Evolutionary conservation across 2,329 filamentous ascomycete species (phyloP).

Genomic region (Aotearoamyces nothofagi): DNA sequence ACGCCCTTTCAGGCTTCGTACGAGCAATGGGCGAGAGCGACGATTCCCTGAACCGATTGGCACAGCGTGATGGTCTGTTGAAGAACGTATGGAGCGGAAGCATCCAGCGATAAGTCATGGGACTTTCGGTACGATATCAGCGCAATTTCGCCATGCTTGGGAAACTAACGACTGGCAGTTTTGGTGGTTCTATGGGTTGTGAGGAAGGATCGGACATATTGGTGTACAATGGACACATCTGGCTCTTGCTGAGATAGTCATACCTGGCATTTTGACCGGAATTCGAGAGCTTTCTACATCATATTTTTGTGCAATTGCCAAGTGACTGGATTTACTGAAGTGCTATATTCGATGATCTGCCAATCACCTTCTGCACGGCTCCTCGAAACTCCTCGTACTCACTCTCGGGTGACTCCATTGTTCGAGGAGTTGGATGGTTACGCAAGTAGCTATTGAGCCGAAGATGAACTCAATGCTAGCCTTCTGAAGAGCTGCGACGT

Average conservation of each 20-base stretch:
- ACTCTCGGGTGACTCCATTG: constrained; percentile 16
- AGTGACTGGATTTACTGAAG: constrained; percentile 9
- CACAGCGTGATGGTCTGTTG: constrained; percentile 90
- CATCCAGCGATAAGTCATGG: constrained; percentile 19
- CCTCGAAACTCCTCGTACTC: constrained; percentile 20
- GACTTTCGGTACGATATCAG: constrained; percentile 16
- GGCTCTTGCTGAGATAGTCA: constrained; percentile 19
- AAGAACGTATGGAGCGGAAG: constrained; percentile 85
- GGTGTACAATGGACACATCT: too few relatives aligned
- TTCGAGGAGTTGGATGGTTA: constrained; percentile 20
- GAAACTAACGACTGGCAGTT: constrained; percentile 8
- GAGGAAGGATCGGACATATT: too few relatives aligned
- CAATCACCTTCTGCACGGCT: constrained; percentile 10
- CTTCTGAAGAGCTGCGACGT: constrained; percentile 49
- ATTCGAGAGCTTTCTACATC: constrained; percentile 17
- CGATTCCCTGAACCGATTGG: constrained; percentile 87
- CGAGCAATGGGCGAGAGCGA: constrained; percentile 96
- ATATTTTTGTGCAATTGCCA: constrained; percentile 9
- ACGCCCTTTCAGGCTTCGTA: constrained; percentile 95
- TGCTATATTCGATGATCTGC: constrained; percentile 1
- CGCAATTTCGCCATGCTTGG: constrained; percentile 13
- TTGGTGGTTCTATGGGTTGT: constrained; percentile 7
- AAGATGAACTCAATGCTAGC: constrained; percentile 23
- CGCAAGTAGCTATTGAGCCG: constrained; percentile 19
- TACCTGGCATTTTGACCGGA: constrained; percentile 15